A percentile compares a stretch with the other conserved stretches of the same genome.
Evolutionary conservation across 73 alveolate species (phyloP).

Genomic region (Durusdinium trenchii): DNA sequence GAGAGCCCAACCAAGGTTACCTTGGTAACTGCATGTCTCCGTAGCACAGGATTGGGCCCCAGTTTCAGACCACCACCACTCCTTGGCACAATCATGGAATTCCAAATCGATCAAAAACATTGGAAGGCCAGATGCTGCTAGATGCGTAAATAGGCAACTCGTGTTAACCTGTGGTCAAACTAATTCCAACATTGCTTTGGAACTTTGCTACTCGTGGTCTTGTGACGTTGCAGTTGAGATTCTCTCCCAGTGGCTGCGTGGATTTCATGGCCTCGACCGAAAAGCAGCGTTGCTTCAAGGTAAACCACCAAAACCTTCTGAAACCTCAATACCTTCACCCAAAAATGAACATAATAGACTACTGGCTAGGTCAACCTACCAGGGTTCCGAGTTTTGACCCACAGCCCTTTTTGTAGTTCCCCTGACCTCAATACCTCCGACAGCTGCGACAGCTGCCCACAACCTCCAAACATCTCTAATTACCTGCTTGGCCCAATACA

Average conservation of each 20-base stretch:
- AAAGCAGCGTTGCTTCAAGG: too few relatives aligned
- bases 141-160: not conserved
- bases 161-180: not conserved
- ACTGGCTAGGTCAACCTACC: not conserved
- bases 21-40: conserved; percentile 50
- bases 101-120: not conserved
- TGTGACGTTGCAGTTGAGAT: not conserved
- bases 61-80: conserved; percentile 63
- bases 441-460: too few relatives aligned
- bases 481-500: too few relatives aligned
- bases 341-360: too few relatives aligned
- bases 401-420: not conserved
- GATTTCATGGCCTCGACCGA: conserved; percentile 25
- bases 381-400: not conserved
- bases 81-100: not conserved
- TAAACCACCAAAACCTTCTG: too few relatives aligned
- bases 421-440: too few relatives aligned
- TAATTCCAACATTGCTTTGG: not conserved
- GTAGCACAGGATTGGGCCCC: conserved; percentile 43
- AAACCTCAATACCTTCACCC: too few relatives aligned
- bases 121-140: not conserved
- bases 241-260: conserved; percentile 1
- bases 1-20: conserved; percentile 54
- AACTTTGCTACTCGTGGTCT: not conserved
- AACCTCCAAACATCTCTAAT: too few relatives aligned